Percentiles rank a stretch among this genome's conserved stretches.
These are phyloP conservation scores for Oryza brachyantha DNA, from an alignment of 176 grass and related monocot species.

Conservation along the genomic window DNA sequence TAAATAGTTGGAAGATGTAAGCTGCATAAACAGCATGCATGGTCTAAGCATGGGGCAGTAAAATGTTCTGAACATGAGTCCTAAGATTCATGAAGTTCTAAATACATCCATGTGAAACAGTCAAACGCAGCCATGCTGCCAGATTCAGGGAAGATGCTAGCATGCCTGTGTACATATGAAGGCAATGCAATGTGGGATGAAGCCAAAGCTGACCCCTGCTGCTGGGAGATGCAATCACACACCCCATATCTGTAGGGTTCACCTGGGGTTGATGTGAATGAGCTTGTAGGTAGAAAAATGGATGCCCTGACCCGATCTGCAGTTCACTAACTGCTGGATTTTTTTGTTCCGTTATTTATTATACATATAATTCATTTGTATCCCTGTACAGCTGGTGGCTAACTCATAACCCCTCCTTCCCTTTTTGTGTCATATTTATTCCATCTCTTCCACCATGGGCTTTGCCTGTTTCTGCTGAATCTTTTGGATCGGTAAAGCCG, in stretches of 20 bases:
- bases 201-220: not conserved
- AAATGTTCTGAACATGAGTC: not conserved
- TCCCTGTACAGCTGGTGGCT: constrained; percentile 39
- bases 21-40: not conserved
- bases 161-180: constrained; percentile 20
- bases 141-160: not conserved
- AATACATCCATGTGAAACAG: not conserved
- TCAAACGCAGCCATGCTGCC: not conserved
- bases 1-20: not conserved
- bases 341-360: constrained; percentile 38
- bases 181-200: not conserved
- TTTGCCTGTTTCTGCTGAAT: not conserved
- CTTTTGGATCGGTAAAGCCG: not conserved
- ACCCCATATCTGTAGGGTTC: not conserved
- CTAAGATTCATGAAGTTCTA: not conserved
- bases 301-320: constrained; percentile 31
- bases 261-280: not conserved
- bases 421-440: constrained; percentile 25
- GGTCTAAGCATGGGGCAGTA: not conserved
- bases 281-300: constrained; percentile 19
- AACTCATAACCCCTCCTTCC: not conserved
- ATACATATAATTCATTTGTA: constrained; percentile 49
- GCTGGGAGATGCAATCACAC: not conserved
- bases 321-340: not conserved
- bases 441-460: not conserved